A percentile compares a stretch with the other conserved stretches of the same genome.
phyloP scores from a whole-genome alignment of 1,284 basidiomycete genomes.

The Fomitopsis palustris region DNA sequence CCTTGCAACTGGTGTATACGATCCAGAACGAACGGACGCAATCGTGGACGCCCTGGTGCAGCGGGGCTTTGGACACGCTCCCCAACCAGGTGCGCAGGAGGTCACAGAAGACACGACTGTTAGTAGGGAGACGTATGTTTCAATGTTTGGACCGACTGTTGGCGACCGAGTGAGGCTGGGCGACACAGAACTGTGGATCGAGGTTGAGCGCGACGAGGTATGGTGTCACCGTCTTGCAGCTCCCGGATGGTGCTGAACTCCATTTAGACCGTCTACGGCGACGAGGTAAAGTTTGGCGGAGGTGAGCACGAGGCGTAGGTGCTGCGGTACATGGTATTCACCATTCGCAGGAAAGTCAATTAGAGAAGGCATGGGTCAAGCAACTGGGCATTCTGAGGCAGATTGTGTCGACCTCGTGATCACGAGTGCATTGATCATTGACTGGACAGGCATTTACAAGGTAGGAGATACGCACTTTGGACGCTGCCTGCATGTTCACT shows the following conservation, averaged over 20 bases:
- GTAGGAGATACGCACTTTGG: conserved; percentile 31
- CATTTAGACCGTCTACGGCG: conserved; percentile 75
- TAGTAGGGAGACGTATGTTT: conserved; percentile 70
- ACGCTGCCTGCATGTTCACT: neutral
- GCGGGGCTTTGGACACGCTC: conserved; percentile 60
- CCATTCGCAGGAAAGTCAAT: conserved; percentile 73
- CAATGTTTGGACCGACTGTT: conserved; percentile 93
- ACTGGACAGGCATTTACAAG: conserved; percentile 97
- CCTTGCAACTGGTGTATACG: conserved; percentile 60
- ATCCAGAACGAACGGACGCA: conserved; percentile 40
- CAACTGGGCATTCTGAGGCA: conserved; percentile 63
- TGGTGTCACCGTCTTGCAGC: conserved; percentile 13
- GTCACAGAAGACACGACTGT: conserved; percentile 50
- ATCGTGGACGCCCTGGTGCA: conserved; percentile 43
- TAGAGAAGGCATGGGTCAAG: conserved; percentile 97
- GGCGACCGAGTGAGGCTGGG: conserved; percentile 89
- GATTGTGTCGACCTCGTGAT: conserved; percentile 90
- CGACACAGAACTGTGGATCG: conserved; percentile 90
- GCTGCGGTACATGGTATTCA: neutral
- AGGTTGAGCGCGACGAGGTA: conserved; percentile 88
- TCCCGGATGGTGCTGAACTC: neutral
- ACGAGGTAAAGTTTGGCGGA: conserved; percentile 98
- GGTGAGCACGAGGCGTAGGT: conserved; percentile 40
- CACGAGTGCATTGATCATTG: conserved; percentile 92
- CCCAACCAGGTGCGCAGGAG: conserved; percentile 55